A percentile compares a stretch with the other conserved stretches of the same genome.
phyloP scores from a whole-genome alignment of 805 yeast genomes.

The Tanozyma kutaoensis region DNA sequence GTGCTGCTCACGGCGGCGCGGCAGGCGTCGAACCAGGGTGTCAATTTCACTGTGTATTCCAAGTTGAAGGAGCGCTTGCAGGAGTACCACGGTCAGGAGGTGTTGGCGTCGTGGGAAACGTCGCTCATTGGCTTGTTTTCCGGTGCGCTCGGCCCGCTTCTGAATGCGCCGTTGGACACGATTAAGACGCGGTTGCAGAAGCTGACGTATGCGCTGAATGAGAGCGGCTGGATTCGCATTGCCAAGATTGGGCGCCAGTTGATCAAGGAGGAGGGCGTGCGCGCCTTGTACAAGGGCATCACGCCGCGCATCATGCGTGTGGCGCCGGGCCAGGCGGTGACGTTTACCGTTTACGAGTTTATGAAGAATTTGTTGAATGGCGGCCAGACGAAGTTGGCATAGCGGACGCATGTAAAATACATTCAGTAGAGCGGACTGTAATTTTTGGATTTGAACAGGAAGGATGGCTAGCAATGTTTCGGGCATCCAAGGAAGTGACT shows the following conservation, averaged over 20 bases:
- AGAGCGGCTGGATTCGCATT: conserved; percentile 67
- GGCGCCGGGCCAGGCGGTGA: conserved; percentile 98
- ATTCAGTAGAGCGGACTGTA: no score
- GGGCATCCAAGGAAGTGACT: no score
- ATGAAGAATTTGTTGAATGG: conserved; percentile 51
- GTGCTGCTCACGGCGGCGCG: conserved; percentile 93
- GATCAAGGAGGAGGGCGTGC: conserved; percentile 73
- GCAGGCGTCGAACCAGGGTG: conserved; percentile 98
- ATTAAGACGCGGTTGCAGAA: conserved; percentile 95
- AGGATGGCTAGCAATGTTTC: no score
- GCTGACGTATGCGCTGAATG: conserved; percentile 56
- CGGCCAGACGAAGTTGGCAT: conserved; percentile 2
- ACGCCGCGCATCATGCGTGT: conserved; percentile 99
- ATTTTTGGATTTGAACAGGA: no score
- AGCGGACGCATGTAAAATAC: no score
- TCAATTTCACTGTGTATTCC: conserved; percentile 91
- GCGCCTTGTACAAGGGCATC: conserved; percentile 80
- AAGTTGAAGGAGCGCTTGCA: conserved; percentile 63
- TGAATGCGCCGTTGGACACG: conserved; percentile 95
- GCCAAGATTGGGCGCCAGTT: conserved; percentile 68
- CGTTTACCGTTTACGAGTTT: conserved; percentile 91
- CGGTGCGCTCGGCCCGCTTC: conserved; percentile 96
- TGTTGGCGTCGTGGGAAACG: conserved; percentile 88
- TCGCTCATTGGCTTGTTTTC: conserved; percentile 81
- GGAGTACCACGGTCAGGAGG: conserved; percentile 40